These are phyloP conservation scores for Aspergillus sp. DNA, from an alignment of 2,329 filamentous ascomycete species.

Conservation along the genomic window DNA sequence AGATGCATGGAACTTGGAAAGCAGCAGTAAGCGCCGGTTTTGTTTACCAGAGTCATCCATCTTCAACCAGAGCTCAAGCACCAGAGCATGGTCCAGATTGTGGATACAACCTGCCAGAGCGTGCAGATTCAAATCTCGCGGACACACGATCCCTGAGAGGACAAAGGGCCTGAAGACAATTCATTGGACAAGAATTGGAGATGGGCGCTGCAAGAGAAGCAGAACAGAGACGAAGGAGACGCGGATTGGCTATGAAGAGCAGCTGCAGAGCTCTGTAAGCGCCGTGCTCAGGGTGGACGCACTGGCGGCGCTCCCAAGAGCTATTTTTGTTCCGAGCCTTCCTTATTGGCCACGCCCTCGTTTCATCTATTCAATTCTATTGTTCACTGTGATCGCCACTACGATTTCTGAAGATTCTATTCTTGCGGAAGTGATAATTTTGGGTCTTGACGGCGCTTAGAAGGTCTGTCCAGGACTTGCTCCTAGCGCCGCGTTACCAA, in stretches of 20 bases:
- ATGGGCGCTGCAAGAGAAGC: conserved; percentile 13
- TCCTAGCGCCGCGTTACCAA: not conserved
- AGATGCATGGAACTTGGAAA: not conserved
- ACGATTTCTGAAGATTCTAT: not conserved
- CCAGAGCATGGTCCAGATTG: not conserved
- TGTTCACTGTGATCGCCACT: not conserved
- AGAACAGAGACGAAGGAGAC: not conserved
- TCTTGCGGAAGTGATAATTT: not conserved
- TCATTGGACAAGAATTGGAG: conserved; percentile 13
- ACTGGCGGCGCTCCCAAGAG: conserved; percentile 10
- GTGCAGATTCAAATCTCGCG: conserved; percentile 19
- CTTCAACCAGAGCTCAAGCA: conserved; percentile 5
- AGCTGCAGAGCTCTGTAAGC: conserved; percentile 15
- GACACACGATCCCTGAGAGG: conserved; percentile 6
- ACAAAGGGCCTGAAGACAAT: not conserved
- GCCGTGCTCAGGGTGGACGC: conserved; percentile 13
- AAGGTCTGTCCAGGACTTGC: not conserved
- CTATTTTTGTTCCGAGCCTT: conserved; percentile 1
- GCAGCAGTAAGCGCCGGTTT: conserved; percentile 8
- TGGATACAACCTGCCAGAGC: conserved; percentile 4
- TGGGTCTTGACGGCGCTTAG: not conserved
- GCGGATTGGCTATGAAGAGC: conserved; percentile 16
- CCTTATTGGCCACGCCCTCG: not conserved
- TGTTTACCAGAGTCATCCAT: conserved; percentile 1
- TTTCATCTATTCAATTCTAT: conserved; percentile 3